A percentile compares a stretch with the other conserved stretches of the same genome.
Evolutionary conservation across 2,329 filamentous ascomycete species (phyloP).

Genomic region (Aspergillus sp.): DNA sequence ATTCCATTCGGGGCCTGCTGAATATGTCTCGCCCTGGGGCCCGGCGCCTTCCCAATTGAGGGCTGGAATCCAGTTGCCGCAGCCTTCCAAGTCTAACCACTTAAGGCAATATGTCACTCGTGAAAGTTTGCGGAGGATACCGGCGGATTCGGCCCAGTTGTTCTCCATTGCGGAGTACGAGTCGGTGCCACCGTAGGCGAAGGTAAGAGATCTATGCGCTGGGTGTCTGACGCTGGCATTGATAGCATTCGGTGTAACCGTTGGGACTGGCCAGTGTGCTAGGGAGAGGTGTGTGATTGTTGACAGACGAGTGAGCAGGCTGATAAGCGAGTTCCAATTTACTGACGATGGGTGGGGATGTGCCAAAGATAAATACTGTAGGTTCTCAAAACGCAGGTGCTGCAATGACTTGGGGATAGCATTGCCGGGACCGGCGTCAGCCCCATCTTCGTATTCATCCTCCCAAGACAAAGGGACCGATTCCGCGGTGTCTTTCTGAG

Average conservation of each 20-base stretch:
- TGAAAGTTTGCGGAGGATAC: conserved; percentile 57
- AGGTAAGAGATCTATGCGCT: conserved; percentile 39
- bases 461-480: conserved; percentile 44
- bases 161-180: conserved; percentile 55
- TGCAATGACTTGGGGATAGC: conserved; percentile 24
- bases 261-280: conserved; percentile 62
- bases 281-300: conserved; percentile 63
- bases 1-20: conserved; percentile 46
- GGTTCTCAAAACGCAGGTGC: conserved; percentile 47
- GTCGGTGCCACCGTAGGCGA: conserved; percentile 52
- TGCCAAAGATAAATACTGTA: conserved; percentile 60
- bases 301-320: conserved; percentile 53
- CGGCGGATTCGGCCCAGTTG: conserved; percentile 57
- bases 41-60: conserved; percentile 45
- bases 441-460: conserved; percentile 22
- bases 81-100: conserved; percentile 64
- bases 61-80: conserved; percentile 55
- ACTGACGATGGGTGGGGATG: conserved; percentile 45
- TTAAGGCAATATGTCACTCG: conserved; percentile 57
- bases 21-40: conserved; percentile 27
- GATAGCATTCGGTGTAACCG: conserved; percentile 54
- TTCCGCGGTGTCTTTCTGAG: conserved; percentile 11
- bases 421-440: neutral
- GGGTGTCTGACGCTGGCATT: conserved; percentile 45
- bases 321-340: conserved; percentile 57